Evolutionary conservation across 2,329 filamentous ascomycete species (phyloP), one percentile per base, ranked within the genome.

Genomic region (Fusarium sp.): DNA sequence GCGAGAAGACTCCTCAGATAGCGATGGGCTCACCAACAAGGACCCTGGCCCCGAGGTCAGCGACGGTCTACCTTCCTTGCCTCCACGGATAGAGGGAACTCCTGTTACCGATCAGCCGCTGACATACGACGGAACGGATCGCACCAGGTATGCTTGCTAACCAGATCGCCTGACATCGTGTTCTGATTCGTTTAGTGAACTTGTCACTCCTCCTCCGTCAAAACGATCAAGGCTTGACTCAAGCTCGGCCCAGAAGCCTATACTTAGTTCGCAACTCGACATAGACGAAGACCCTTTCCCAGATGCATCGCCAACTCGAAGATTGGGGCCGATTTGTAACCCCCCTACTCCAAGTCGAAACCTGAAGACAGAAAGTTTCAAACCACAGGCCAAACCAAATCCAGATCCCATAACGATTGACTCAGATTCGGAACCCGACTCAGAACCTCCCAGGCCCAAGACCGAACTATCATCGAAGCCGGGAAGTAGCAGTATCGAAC

Each of bases 201-300:
- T 81, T 11, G 80, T 79, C 20, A 83, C 82, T 30, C 81, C 82
- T 35, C 81, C 83, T 11, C 79, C 83, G 1, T 84, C 83, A 35
- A 85, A 85, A 63, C 82, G 82, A 60, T 81, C 82, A 48, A 80
- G 77, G 54, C 47, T 70, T 24, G 75, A 70, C 30, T 77, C 75
- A 35, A 73, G 58, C 17, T 75, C 75, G 6, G 70, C 74, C 14
- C 77, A 70, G 35, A 74, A 59, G 36, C 57, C 56, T 18, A 70
- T 71, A 38, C 39, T 63, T 17, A 73, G 63, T 32, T 60, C 63
- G 35, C 70, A 78, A 32, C 62, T 67, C 28, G 50, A 63, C 30
- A 69, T n/a, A n/a, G 56, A 71, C 32, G 51, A 64, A 28, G 69
- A 67, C 36, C 58, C 69, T 35, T 75, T 66, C 5, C 64, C 66